Evolutionary conservation across 2,329 filamentous ascomycete genomes (phyloP).

Genomic region (Fusarium sp.): DNA sequence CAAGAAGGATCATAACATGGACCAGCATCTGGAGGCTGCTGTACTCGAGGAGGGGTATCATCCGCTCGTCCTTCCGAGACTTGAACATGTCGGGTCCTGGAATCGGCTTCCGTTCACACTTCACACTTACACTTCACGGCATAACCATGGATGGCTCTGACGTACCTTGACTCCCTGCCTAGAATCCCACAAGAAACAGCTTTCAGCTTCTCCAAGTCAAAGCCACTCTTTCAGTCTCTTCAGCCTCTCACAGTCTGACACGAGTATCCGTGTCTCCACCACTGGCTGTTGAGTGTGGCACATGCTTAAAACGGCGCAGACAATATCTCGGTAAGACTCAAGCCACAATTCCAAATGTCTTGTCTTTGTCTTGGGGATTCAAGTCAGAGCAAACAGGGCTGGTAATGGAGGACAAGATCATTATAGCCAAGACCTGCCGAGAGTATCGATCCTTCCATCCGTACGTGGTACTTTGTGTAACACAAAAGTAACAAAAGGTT

Average conservation of each 20-base stretch:
- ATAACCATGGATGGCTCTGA: constrained; percentile 12
- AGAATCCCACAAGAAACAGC: constrained; percentile 4
- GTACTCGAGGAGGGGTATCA: constrained; percentile 21
- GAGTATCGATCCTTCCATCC: not conserved
- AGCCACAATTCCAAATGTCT: constrained; percentile 29
- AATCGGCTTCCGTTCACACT: constrained; percentile 34
- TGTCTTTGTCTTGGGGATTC: not conserved
- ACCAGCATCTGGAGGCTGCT: constrained; percentile 13
- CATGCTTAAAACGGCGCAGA: constrained; percentile 31
- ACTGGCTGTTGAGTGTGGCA: constrained; percentile 40
- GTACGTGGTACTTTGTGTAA: constrained; percentile 17
- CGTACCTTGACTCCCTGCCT: constrained; percentile 23
- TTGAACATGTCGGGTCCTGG: constrained; percentile 22
- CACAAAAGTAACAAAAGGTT: constrained; percentile 16
- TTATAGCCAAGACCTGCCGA: constrained; percentile 10
- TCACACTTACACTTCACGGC: constrained; percentile 7
- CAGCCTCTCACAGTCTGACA: constrained; percentile 53
- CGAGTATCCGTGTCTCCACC: constrained; percentile 44
- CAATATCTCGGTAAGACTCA: constrained; percentile 19
- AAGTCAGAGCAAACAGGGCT: not conserved
- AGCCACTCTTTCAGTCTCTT: constrained; percentile 37
- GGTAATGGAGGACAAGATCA: constrained; percentile 16
- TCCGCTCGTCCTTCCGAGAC: constrained; percentile 28
- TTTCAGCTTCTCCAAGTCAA: constrained; percentile 25
- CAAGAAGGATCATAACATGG: constrained; percentile 1